Base-by-base conservation (phyloP, 2,329 filamentous ascomycete genomes). In the Ophiosphaerella narmari region DNA sequence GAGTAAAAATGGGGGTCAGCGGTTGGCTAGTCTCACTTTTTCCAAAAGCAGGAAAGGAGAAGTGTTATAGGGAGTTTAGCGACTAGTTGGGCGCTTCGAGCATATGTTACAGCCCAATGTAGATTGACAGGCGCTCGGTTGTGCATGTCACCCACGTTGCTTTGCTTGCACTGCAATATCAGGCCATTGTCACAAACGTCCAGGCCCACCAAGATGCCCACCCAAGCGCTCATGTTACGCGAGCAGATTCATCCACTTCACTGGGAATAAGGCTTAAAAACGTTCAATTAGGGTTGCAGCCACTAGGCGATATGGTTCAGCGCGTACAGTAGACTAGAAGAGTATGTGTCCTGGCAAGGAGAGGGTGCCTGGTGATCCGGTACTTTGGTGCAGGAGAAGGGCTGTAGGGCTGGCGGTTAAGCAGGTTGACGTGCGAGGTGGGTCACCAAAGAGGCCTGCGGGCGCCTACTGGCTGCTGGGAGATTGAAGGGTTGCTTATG, bases 331-430 rank as follows among this genome's bases (percentile, higher is more conserved):
- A 52, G 44, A 39, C 44, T 48, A 45, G 38, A 53, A 44, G 7
- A 29, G 26, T 29, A 8, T 29, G 11, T 29, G 26, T 8, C 26
- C 26, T 29, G 11, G 6, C 7, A 29, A 43, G 41, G 47, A 48
- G 16, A 42, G 36, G 24, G 59, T 62, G 46, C 62, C 59, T 63
- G 57, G 46, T 39, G 52, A 59, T 59, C 57, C 59, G 53, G 55
- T 50, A 54, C 39, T 48, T 54, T 56, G 55, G 26, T 23, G 43
- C 26, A 45, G 29, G 36, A 32, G 34, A 39, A 29, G 40, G 48
- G 54, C 46, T 33, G 55, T 62, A 66, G 59, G 63, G 62, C 59
- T 63, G 62, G 67, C 65, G 67, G 62, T 62, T 68, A 61, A 46
- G 57, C 54, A 60, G 32, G 49, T 43, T 51, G 43, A 55, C 49